Conservation (phyloP, 176 grass and related monocot species). For the Paspalum notatum region DNA sequence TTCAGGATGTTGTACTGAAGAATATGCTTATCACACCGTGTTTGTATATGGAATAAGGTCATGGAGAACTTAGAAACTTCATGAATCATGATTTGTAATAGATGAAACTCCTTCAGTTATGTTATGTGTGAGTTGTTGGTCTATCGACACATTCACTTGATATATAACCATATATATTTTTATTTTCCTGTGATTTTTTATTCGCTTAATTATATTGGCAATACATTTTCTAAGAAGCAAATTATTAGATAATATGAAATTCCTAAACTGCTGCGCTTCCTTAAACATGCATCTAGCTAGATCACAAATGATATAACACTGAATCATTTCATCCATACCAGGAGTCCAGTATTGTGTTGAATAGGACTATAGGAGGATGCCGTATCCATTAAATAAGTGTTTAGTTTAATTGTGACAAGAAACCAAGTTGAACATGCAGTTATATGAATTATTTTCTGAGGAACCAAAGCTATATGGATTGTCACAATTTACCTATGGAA, state of each 20-base stretch:
- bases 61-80: constrained; percentile 38
- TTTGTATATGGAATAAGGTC: constrained; percentile 47
- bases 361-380: too few species aligned
- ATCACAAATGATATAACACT: background rate
- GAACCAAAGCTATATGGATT: background rate
- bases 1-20: constrained; percentile 40
- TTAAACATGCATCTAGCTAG: background rate
- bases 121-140: background rate
- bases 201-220: background rate
- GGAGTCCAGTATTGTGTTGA: background rate
- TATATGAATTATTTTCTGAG: background rate
- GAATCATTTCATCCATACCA: background rate
- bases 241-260: background rate
- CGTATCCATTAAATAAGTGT: background rate
- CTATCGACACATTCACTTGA: background rate
- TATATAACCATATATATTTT: background rate
- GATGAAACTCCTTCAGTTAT: constrained; percentile 29
- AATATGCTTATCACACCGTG: constrained; percentile 31
- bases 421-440: background rate
- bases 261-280: background rate
- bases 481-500: background rate
- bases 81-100: constrained; percentile 46
- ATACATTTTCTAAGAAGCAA: background rate
- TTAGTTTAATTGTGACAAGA: background rate
- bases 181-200: constrained; percentile 9